Percentiles rank a stretch among this genome's conserved stretches.
Evolutionary conservation across 495 filamentous ascomycete species (phyloP).

Genomic region (Cercophora newfieldiana): DNA sequence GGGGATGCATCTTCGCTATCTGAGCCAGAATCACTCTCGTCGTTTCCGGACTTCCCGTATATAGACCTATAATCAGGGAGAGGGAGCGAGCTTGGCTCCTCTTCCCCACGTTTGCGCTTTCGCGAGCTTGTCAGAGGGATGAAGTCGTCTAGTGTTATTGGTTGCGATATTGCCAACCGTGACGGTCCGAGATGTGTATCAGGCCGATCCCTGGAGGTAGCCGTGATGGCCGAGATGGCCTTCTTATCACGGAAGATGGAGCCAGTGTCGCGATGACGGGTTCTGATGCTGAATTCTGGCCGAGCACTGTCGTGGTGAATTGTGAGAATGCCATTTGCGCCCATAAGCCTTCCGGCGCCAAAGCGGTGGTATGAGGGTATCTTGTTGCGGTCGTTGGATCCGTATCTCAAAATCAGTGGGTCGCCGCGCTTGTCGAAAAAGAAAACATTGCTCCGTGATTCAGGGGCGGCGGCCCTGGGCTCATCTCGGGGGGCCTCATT

Average conservation of each 20-base stretch:
- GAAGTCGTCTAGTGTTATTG: slow-evolving; percentile 35
- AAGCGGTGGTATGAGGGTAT: slow-evolving; percentile 45
- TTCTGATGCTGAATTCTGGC: slow-evolving; percentile 39
- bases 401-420: slow-evolving; percentile 45
- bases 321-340: slow-evolving; percentile 36
- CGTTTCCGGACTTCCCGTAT: slow-evolving; percentile 49
- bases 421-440: slow-evolving; percentile 46
- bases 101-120: slow-evolving; percentile 42
- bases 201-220: slow-evolving; percentile 20
- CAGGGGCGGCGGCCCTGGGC: not conserved
- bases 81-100: slow-evolving; percentile 34
- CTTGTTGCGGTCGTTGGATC: slow-evolving; percentile 40
- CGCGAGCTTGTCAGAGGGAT: slow-evolving; percentile 37
- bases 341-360: slow-evolving; percentile 43
- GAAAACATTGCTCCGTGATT: slow-evolving; percentile 28
- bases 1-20: slow-evolving; percentile 45
- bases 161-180: not conserved
- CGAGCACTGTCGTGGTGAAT: slow-evolving; percentile 37
- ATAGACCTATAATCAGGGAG: slow-evolving; percentile 69
- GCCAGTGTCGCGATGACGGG: slow-evolving; percentile 27
- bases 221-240: slow-evolving; percentile 30
- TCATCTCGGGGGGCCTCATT: not conserved
- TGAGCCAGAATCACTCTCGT: slow-evolving; percentile 51
- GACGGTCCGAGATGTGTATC: slow-evolving; percentile 32
- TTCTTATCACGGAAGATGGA: slow-evolving; percentile 43